These are phyloP conservation scores for Pythium angustatum DNA, from an alignment of 352 stramenopile species.

Conservation along the genomic window DNA sequence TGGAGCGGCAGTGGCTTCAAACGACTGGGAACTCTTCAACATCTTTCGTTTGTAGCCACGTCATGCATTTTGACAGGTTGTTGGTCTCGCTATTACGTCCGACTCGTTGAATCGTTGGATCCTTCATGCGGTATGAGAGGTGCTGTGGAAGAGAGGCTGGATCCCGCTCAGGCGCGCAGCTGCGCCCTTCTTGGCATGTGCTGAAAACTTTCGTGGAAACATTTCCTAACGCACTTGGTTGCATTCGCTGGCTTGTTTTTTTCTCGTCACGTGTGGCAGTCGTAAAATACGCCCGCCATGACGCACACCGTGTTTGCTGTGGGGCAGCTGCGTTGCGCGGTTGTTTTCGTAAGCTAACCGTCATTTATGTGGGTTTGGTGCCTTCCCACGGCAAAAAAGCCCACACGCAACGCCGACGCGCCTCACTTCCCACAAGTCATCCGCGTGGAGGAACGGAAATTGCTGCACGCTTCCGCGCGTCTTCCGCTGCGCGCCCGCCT, in stretches of 20 bases:
- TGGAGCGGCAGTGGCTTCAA: not conserved
- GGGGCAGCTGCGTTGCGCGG: not conserved
- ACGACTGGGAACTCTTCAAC: not conserved
- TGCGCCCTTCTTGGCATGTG: conserved; percentile 9
- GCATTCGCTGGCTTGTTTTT: too few species aligned
- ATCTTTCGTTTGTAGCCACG: not conserved
- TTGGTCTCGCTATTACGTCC: fast-evolving
- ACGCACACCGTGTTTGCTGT: not conserved
- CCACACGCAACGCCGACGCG: not conserved
- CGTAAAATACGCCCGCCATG: not conserved
- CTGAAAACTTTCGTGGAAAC: conserved; percentile 19
- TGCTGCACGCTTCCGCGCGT: not conserved
- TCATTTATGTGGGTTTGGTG: not conserved
- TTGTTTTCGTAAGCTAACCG: not conserved
- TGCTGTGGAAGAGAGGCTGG: conserved; percentile 6
- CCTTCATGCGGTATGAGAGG: conserved; percentile 2
- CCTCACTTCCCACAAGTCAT: not conserved
- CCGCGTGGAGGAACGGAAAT: not conserved
- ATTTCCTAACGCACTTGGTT: not conserved
- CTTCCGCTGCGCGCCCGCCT: not conserved
- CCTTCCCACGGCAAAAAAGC: not conserved
- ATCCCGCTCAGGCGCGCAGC: not conserved
- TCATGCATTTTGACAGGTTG: not conserved
- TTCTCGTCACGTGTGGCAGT: too few species aligned
- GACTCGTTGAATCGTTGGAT: not conserved